Percentiles rank a stretch among this genome's conserved stretches.
phyloP scores from a whole-genome alignment of 768 basidiomycete species.

The Hebeloma cylindrosporum region DNA sequence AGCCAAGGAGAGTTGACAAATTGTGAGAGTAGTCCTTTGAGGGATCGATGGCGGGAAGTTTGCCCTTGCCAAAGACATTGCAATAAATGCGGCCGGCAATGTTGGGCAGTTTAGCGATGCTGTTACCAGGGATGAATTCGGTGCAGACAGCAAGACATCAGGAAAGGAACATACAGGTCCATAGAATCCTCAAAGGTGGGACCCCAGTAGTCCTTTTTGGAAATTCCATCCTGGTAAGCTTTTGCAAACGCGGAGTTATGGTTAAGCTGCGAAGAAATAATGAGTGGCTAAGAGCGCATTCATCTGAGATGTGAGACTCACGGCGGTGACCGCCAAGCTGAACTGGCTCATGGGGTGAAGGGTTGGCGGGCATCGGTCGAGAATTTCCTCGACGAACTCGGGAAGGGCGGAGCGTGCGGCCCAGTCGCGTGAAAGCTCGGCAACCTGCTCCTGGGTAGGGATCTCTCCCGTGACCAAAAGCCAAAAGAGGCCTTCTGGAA shows the following conservation, averaged over 20 bases:
- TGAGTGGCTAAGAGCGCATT: slow-evolving; percentile 2
- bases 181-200: slow-evolving; percentile 88
- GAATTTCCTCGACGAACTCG: slow-evolving; percentile 93
- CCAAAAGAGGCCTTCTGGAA: slow-evolving; percentile 96
- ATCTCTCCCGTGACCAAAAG: slow-evolving; percentile 92
- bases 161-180: slow-evolving; percentile 59
- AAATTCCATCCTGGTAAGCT: slow-evolving; percentile 88
- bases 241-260: slow-evolving; percentile 97
- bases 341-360: slow-evolving; percentile 99
- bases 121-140: slow-evolving; percentile 25
- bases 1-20: slow-evolving; percentile 87
- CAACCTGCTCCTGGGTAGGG: slow-evolving; percentile 87
- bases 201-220: slow-evolving; percentile 97
- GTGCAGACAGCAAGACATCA: neutral
- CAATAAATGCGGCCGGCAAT: slow-evolving; percentile 93
- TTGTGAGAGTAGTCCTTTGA: slow-evolving; percentile 89
- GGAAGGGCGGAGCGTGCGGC: slow-evolving; percentile 90
- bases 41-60: slow-evolving; percentile 81
- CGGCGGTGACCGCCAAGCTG: slow-evolving; percentile 92
- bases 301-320: slow-evolving; percentile 35
- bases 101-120: slow-evolving; percentile 95
- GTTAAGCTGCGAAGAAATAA: slow-evolving; percentile 56
- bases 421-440: slow-evolving; percentile 88
- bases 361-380: slow-evolving; percentile 90
- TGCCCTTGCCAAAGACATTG: slow-evolving; percentile 86